Evolutionary conservation across 129 eudicot species (phyloP).

Genomic region (Chrysanthemum lavandulifolium): DNA sequence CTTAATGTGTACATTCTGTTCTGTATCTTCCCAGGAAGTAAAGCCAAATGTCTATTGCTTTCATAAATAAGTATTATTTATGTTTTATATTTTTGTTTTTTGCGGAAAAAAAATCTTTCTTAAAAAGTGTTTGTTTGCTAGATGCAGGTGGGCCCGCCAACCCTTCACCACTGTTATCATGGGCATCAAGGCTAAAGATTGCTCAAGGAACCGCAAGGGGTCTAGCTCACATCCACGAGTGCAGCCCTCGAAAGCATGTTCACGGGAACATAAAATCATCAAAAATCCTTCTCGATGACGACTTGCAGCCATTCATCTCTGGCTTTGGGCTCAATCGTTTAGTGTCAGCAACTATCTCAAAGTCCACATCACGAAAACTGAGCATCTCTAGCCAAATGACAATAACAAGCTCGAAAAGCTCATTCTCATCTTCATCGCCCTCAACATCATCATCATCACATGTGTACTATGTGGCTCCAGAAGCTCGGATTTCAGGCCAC

Average conservation of each 20-base stretch:
- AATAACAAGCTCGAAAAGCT: slow-evolving; percentile 33
- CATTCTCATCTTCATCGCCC: slow-evolving; percentile 39
- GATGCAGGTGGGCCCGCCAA: slow-evolving; percentile 69
- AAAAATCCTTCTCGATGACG: slow-evolving; percentile 81
- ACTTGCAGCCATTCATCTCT: slow-evolving; percentile 70
- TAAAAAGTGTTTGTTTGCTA: slow-evolving; percentile 8
- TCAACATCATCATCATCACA: slow-evolving; percentile 37
- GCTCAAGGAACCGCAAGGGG: slow-evolving; percentile 83
- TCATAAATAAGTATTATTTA: background rate
- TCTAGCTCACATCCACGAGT: slow-evolving; percentile 82
- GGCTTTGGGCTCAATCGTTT: slow-evolving; percentile 88
- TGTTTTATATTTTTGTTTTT: background rate
- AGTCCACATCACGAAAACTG: slow-evolving; percentile 45
- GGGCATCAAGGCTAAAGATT: slow-evolving; percentile 73
- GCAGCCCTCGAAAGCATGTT: slow-evolving; percentile 73
- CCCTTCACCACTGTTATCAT: slow-evolving; percentile 61
- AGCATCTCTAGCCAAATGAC: slow-evolving; percentile 38
- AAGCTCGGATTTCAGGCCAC: slow-evolving; percentile 48
- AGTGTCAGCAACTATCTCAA: slow-evolving; percentile 37
- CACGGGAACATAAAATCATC: slow-evolving; percentile 94
- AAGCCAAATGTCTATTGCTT: background rate
- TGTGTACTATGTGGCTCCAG: slow-evolving; percentile 68
- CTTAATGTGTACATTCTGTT: slow-evolving; percentile 24
- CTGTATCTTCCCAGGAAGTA: background rate
- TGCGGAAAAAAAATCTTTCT: background rate